Evolutionary conservation across 768 basidiomycete species (phyloP).

Genomic region (Calocera cornea): DNA sequence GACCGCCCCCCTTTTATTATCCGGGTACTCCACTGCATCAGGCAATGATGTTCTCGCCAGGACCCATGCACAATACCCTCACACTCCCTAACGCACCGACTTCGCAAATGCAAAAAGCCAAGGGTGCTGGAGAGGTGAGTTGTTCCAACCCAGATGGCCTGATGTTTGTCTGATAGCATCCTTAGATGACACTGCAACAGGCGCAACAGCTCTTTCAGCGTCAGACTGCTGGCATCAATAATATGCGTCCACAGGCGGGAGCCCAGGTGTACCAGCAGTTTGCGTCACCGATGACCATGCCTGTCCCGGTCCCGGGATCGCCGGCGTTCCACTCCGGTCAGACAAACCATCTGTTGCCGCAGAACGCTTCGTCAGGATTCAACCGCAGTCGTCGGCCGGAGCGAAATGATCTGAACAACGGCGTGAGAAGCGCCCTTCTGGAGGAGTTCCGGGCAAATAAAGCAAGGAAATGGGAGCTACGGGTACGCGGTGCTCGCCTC

Average conservation of each 20-base stretch:
- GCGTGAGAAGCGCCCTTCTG: slow-evolving; percentile 54
- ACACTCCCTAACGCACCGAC: slow-evolving; percentile 30
- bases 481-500: slow-evolving; percentile 33
- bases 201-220: not conserved
- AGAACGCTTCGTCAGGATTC: not conserved
- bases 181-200: not conserved
- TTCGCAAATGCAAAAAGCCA: slow-evolving; percentile 11
- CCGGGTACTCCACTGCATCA: slow-evolving; percentile 32
- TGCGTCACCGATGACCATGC: not conserved
- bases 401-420: slow-evolving; percentile 9
- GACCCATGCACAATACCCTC: slow-evolving; percentile 42
- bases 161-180: not conserved
- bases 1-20: slow-evolving; percentile 47
- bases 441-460: slow-evolving; percentile 80
- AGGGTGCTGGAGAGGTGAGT: not conserved
- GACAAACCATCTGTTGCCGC: not conserved
- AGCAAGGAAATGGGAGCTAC: slow-evolving; percentile 65
- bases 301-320: not conserved
- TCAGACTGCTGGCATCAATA: not conserved
- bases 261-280: slow-evolving; percentile 1
- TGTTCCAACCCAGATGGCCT: not conserved
- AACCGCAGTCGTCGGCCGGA: not conserved
- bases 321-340: not conserved
- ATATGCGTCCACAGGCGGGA: not conserved
- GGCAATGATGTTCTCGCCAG: slow-evolving; percentile 43